Conservation (phyloP, 495 filamentous ascomycete genomes). For the Trichoderma virens region DNA sequence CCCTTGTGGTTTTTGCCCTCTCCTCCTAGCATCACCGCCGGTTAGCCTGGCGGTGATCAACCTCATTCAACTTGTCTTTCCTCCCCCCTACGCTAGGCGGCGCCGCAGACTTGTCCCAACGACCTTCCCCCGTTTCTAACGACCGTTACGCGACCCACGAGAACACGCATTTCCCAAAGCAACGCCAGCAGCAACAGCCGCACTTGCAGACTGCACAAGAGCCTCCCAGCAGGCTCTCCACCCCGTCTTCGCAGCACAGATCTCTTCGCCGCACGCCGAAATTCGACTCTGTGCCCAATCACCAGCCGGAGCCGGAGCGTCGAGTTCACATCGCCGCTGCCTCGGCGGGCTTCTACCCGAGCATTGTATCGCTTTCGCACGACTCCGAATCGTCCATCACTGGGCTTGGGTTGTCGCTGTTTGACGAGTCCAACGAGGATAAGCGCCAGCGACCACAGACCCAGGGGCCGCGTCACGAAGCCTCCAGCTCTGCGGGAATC, state of each 20-base stretch:
- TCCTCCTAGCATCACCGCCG: constrained; percentile 22
- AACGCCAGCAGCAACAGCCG: constrained; percentile 40
- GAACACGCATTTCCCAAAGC: constrained; percentile 21
- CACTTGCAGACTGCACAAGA: constrained; percentile 21
- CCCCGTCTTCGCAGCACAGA: constrained; percentile 30
- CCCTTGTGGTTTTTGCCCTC: background rate
- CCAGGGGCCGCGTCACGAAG: background rate
- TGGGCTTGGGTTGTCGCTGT: constrained; percentile 13
- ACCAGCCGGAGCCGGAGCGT: constrained; percentile 21
- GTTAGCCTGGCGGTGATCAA: constrained; percentile 28
- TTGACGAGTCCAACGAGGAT: constrained; percentile 17
- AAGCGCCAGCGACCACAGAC: constrained; percentile 16
- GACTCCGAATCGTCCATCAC: constrained; percentile 22
- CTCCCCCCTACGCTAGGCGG: constrained; percentile 25
- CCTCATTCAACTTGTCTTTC: constrained; percentile 37
- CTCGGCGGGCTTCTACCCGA: constrained; percentile 25
- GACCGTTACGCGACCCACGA: constrained; percentile 38
- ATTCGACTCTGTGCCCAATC: constrained; percentile 36
- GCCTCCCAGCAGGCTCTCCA: constrained; percentile 23
- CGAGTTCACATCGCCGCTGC: constrained; percentile 28
- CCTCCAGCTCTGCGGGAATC: background rate
- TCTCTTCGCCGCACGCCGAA: constrained; percentile 40
- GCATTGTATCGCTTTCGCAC: constrained; percentile 25
- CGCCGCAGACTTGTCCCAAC: constrained; percentile 35
- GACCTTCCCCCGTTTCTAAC: constrained; percentile 23